Percentiles rank a stretch among this genome's conserved stretches.
Evolutionary conservation across 768 basidiomycete species (phyloP).

Genomic region (Macrolepiota fuliginosa): DNA sequence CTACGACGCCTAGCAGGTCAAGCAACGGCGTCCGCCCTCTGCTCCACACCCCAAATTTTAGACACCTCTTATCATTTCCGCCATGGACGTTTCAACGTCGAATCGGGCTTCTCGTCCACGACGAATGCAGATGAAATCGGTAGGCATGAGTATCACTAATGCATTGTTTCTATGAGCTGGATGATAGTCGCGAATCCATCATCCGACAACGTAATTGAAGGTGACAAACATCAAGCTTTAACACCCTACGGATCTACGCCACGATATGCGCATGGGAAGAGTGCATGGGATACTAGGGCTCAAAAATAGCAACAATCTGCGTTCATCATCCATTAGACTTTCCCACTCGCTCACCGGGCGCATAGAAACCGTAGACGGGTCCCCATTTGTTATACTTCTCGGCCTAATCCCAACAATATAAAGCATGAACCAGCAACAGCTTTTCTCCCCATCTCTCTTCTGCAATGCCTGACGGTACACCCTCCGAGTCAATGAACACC

Average conservation of each 20-base stretch:
- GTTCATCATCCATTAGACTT: background rate
- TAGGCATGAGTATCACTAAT: too few species aligned
- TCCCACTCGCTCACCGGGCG: background rate
- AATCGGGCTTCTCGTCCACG: too few species aligned
- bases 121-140: too few species aligned
- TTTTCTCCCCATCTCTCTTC: background rate
- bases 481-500: background rate
- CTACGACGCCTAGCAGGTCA: too few species aligned
- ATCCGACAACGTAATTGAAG: background rate
- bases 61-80: too few species aligned
- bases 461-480: slow-evolving; percentile 6
- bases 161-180: too few species aligned
- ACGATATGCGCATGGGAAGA: background rate
- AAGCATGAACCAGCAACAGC: background rate
- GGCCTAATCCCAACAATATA: background rate
- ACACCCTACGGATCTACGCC: background rate
- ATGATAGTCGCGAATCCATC: background rate
- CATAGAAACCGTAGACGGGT: background rate
- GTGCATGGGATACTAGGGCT: background rate
- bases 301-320: background rate
- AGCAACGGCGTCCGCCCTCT: too few species aligned
- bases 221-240: background rate
- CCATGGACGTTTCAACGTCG: too few species aligned
- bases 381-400: background rate
- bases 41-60: too few species aligned